Evolutionary conservation across 2,329 filamentous ascomycete species (phyloP).

Genomic region (Achaetomium macrosporum): DNA sequence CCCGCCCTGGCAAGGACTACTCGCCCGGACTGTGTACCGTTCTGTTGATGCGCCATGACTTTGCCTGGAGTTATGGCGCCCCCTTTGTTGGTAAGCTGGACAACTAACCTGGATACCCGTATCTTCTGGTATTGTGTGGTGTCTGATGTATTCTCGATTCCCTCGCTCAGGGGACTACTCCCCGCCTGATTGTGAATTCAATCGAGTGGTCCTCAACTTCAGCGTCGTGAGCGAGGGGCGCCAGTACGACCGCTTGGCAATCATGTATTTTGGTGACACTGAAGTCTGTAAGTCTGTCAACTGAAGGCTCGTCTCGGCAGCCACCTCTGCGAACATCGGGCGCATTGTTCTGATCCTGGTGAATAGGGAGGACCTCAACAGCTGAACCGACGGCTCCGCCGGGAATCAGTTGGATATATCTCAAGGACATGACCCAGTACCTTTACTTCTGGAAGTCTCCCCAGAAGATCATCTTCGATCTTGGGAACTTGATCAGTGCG

Average conservation of each 20-base stretch:
- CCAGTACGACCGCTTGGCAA: slow-evolving; percentile 70
- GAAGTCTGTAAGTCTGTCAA: slow-evolving; percentile 58
- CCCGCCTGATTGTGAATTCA: slow-evolving; percentile 65
- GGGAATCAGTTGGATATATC: slow-evolving; percentile 70
- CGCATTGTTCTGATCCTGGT: background rate
- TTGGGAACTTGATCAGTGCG: slow-evolving; percentile 59
- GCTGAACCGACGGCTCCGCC: slow-evolving; percentile 62
- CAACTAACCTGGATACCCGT: background rate
- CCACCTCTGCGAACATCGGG: background rate
- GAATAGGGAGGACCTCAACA: slow-evolving; percentile 60
- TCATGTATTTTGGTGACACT: slow-evolving; percentile 69
- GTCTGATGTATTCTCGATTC: background rate
- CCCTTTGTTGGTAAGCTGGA: slow-evolving; percentile 58
- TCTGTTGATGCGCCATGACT: slow-evolving; percentile 64
- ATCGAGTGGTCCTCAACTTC: slow-evolving; percentile 69
- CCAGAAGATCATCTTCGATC: slow-evolving; percentile 74
- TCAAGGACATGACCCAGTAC: slow-evolving; percentile 73
- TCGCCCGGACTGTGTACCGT: slow-evolving; percentile 40
- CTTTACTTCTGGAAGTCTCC: slow-evolving; percentile 60
- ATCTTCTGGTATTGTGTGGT: background rate
- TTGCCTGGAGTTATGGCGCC: slow-evolving; percentile 65
- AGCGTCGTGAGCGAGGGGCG: slow-evolving; percentile 65
- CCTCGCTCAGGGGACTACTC: slow-evolving; percentile 49
- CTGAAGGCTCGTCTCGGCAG: too few species aligned
- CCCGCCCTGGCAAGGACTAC: slow-evolving; percentile 24